phyloP scores from a whole-genome alignment of 441 rosid species.

The Adansonia madagascariensis region DNA sequence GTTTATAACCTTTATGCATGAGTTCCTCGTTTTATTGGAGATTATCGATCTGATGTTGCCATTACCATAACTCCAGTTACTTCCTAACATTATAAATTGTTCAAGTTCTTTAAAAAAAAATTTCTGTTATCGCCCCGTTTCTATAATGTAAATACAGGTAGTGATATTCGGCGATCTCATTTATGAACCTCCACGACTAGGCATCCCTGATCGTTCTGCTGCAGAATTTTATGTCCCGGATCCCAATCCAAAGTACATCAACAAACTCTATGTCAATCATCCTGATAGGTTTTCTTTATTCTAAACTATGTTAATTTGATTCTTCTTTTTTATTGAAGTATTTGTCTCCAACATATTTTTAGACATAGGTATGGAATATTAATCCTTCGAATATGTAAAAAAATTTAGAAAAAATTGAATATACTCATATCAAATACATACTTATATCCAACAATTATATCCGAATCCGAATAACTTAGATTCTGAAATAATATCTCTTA shows the following conservation, averaged over 20 bases:
- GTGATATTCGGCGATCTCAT: slow-evolving; percentile 48
- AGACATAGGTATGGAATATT: no score
- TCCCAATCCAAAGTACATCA: slow-evolving; percentile 53
- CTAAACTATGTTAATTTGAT: background rate
- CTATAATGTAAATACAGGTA: slow-evolving; percentile 37
- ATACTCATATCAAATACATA: no score
- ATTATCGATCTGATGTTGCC: slow-evolving; percentile 43
- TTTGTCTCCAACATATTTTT: background rate
- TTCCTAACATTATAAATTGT: no score
- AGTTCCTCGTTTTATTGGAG: slow-evolving; percentile 74
- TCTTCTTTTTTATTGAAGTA: no score
- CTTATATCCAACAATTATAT: no score
- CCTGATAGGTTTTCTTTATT: slow-evolving; percentile 42
- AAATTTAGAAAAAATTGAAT: no score
- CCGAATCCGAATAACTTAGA: no score
- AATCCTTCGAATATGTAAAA: no score
- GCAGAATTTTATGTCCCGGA: slow-evolving; percentile 70
- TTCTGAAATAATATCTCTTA: no score
- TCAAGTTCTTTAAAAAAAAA: no score
- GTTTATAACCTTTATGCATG: slow-evolving; percentile 65
- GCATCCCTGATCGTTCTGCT: slow-evolving; percentile 68
- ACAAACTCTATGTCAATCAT: slow-evolving; percentile 52
- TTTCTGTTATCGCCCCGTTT: no score
- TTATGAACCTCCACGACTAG: slow-evolving; percentile 69
- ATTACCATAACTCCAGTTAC: slow-evolving; percentile 54